A percentile compares a stretch with the other conserved stretches of the same genome.
phyloP scores from a whole-genome alignment of 768 basidiomycete genomes.

The Boletus rubescentipes region DNA sequence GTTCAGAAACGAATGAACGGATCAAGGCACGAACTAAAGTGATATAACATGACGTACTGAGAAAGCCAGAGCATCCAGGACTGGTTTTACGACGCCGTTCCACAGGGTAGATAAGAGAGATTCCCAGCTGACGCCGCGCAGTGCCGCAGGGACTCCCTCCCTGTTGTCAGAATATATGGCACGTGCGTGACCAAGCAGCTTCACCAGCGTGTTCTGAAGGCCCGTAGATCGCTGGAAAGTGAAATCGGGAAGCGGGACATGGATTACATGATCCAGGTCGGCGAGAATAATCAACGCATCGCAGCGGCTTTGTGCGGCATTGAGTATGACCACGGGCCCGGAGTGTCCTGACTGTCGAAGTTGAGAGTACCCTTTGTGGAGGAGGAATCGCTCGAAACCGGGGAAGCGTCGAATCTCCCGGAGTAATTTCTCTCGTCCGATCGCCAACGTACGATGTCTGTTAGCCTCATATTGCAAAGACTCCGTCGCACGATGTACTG shows the following conservation, averaged over 20 bases:
- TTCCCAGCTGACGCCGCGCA: background rate
- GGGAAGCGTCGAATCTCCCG: too few species aligned
- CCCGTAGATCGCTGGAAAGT: background rate
- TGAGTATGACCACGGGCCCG: background rate
- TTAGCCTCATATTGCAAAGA: too few species aligned
- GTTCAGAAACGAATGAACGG: background rate
- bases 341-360: too few species aligned
- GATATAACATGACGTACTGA: background rate
- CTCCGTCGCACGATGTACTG: too few species aligned
- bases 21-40: too few species aligned
- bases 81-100: conserved; percentile 5
- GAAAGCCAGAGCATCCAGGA: conserved; percentile 1
- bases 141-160: background rate
- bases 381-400: too few species aligned
- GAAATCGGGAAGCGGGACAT: conserved; percentile 8
- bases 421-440: too few species aligned
- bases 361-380: too few species aligned
- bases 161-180: background rate
- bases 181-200: background rate
- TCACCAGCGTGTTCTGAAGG: background rate
- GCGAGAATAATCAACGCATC: conserved; percentile 26
- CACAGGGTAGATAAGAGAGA: conserved; percentile 1
- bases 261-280: background rate
- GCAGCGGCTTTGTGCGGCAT: conserved; percentile 18
- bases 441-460: too few species aligned